Percentiles rank a stretch among this genome's conserved stretches.
phyloP scores from a whole-genome alignment of 805 yeast species.

The Nakazawaea wickerhamii region DNA sequence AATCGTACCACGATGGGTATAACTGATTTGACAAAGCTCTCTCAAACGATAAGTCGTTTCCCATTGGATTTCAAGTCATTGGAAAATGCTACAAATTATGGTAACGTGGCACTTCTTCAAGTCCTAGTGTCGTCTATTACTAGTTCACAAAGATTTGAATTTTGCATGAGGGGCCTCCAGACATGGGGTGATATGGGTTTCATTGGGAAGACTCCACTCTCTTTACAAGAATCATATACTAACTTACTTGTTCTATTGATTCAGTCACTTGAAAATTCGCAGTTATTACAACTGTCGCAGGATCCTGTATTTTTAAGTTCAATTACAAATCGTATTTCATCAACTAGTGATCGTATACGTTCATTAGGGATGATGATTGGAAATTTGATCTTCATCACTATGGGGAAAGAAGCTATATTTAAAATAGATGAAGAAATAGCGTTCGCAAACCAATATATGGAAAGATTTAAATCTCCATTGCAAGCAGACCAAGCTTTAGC shows the following conservation, averaged over 20 bases:
- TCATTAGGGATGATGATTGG: slow-evolving; percentile 54
- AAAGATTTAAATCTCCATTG: neutral
- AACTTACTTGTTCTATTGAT: slow-evolving; percentile 37
- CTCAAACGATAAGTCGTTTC: neutral
- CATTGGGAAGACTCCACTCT: slow-evolving; percentile 2
- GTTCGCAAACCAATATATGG: slow-evolving; percentile 18
- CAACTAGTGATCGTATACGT: slow-evolving; percentile 40
- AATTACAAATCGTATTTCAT: slow-evolving; percentile 49
- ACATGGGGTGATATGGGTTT: slow-evolving; percentile 7
- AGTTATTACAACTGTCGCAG: slow-evolving; percentile 27
- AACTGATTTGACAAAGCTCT: neutral
- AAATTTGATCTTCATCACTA: slow-evolving; percentile 37
- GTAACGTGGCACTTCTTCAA: neutral
- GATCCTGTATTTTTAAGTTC: slow-evolving; percentile 39
- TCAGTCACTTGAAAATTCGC: slow-evolving; percentile 18
- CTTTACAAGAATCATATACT: slow-evolving; percentile 43
- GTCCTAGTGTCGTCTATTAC: neutral
- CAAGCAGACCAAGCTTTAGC: slow-evolving; percentile 9
- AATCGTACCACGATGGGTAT: neutral
- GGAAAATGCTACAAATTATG: neutral
- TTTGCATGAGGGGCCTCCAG: neutral
- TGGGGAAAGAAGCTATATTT: slow-evolving; percentile 17
- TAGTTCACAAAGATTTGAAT: neutral
- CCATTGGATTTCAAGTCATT: neutral
- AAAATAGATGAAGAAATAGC: slow-evolving; percentile 26